phyloP scores from a whole-genome alignment of 345 rosid species.

The Bruguiera gymnorhiza region DNA sequence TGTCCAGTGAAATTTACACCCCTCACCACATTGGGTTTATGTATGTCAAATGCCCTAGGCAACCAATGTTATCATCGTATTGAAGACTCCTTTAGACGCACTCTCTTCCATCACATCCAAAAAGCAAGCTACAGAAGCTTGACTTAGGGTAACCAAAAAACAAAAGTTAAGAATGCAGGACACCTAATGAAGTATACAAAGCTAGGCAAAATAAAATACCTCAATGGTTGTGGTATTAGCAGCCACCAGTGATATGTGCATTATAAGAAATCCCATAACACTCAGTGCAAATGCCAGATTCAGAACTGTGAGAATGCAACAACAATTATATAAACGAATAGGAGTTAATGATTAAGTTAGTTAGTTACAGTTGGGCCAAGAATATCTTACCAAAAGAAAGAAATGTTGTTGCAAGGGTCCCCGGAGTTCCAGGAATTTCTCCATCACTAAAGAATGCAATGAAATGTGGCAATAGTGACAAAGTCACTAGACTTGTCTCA shows the following conservation, averaged over 20 bases:
- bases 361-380: neutral
- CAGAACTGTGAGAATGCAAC: conserved; percentile 55
- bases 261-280: conserved; percentile 85
- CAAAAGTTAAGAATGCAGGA: neutral
- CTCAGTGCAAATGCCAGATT: conserved; percentile 94
- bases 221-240: conserved; percentile 95
- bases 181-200: neutral
- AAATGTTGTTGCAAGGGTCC: conserved; percentile 93
- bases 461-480: conserved; percentile 82
- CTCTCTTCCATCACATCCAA: neutral
- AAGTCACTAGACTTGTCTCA: conserved; percentile 84
- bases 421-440: conserved; percentile 92
- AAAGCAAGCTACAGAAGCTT: neutral
- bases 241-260: conserved; percentile 84
- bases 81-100: neutral
- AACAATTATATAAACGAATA: conserved; percentile 1
- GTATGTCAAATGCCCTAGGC: neutral
- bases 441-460: conserved; percentile 86
- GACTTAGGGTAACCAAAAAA: neutral
- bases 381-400: conserved; percentile 76
- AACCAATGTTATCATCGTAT: neutral
- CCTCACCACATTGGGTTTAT: neutral
- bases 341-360: neutral
- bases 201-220: conserved; percentile 40
- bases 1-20: neutral